Percentiles rank a stretch among this genome's conserved stretches.
Evolutionary conservation across 1,284 basidiomycete species (phyloP).

Genomic region (Flammula alnicola): DNA sequence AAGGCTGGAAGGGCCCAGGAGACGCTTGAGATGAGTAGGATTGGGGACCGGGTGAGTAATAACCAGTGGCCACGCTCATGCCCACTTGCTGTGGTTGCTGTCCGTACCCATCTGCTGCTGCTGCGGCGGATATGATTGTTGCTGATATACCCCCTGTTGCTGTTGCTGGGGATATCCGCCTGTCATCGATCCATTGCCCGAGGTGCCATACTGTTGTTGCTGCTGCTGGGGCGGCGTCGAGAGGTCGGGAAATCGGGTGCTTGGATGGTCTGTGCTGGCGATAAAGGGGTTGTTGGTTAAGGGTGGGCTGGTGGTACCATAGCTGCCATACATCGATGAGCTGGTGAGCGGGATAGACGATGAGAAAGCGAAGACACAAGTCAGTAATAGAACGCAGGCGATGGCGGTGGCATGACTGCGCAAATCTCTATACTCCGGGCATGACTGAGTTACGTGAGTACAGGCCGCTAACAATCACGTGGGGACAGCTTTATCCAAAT

Average conservation of each 20-base stretch:
- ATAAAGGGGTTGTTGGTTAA: conserved; percentile 64
- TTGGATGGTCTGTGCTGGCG: conserved; percentile 45
- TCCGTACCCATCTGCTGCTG: conserved; percentile 22
- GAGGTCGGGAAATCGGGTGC: conserved; percentile 59
- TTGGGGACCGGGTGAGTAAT: conserved; percentile 15
- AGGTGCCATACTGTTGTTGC: conserved; percentile 21
- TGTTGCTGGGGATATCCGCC: conserved; percentile 32
- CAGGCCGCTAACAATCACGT: conserved; percentile 12
- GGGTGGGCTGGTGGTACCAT: conserved; percentile 35
- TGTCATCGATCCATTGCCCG: conserved; percentile 16
- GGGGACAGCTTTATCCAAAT: too few species aligned
- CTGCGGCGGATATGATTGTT: conserved; percentile 31
- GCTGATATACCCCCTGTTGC: conserved; percentile 34
- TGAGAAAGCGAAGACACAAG: conserved; percentile 1
- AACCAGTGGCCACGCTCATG: conserved; percentile 12
- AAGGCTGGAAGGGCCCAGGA: conserved; percentile 38
- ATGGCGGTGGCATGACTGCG: conserved; percentile 3
- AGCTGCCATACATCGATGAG: conserved; percentile 37
- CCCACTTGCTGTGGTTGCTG: conserved; percentile 24
- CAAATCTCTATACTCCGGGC: conserved; percentile 1
- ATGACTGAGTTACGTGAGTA: not conserved
- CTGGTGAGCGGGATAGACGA: conserved; percentile 3
- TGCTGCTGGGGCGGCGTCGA: conserved; percentile 32
- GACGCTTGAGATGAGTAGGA: conserved; percentile 14
- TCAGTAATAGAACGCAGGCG: too few species aligned